phyloP scores from a whole-genome alignment of 2,329 filamentous ascomycete species.

The Arachnomyces sp. region DNA sequence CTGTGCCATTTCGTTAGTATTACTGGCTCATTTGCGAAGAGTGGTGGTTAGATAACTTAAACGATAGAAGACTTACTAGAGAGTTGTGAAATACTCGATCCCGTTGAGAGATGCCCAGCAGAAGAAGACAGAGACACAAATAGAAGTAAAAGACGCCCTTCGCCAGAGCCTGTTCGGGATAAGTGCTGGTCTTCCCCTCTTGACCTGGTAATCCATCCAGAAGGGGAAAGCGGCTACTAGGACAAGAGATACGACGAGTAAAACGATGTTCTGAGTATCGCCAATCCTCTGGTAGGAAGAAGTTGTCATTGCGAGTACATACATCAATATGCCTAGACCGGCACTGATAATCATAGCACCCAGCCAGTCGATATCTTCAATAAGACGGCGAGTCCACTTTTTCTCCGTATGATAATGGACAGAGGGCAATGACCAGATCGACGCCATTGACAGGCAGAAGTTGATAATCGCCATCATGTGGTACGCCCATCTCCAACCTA shows the following conservation, averaged over 20 bases:
- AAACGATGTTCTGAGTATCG: slow-evolving; percentile 16
- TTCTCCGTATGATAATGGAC: slow-evolving; percentile 15
- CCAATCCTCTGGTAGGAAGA: slow-evolving; percentile 11
- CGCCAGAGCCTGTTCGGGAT: slow-evolving; percentile 35
- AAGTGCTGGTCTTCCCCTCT: slow-evolving; percentile 41
- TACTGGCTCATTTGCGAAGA: too few relatives aligned
- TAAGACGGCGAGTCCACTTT: slow-evolving; percentile 22
- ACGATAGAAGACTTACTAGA: slow-evolving; percentile 24
- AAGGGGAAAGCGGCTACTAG: slow-evolving; percentile 21
- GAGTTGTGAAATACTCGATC: slow-evolving; percentile 13
- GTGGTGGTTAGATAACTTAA: too few relatives aligned
- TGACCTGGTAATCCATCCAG: slow-evolving; percentile 20
- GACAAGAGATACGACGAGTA: slow-evolving; percentile 21
- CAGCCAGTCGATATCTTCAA: slow-evolving; percentile 42
- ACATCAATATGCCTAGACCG: slow-evolving; percentile 41
- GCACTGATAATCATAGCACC: slow-evolving; percentile 36
- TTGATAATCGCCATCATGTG: slow-evolving; percentile 38
- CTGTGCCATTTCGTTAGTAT: too few relatives aligned
- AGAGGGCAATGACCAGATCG: slow-evolving; percentile 30
- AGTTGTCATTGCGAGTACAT: slow-evolving; percentile 27
- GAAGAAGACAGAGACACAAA: slow-evolving; percentile 27
- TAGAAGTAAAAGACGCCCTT: slow-evolving; percentile 22
- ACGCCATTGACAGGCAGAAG: slow-evolving; percentile 27
- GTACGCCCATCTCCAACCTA: slow-evolving; percentile 42
- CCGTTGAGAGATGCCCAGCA: slow-evolving; percentile 35